Conservation (phyloP, 495 filamentous ascomycete species). For the Bombardia bombarda region DNA sequence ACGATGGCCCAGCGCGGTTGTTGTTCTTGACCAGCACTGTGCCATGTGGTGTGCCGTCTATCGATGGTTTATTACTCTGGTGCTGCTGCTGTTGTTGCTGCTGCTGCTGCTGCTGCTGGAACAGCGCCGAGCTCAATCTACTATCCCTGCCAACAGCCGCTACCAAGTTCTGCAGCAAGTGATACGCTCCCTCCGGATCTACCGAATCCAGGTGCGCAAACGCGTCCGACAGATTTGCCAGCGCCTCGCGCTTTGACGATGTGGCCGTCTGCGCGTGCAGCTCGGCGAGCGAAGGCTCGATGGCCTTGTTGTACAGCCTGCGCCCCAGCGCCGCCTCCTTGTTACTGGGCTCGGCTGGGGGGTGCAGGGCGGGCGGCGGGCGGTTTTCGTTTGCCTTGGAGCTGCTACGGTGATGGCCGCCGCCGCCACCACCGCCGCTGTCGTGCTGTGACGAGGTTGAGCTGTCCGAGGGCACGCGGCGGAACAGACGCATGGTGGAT, state of each 20-base stretch:
- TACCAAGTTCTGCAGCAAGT: slow-evolving; percentile 66
- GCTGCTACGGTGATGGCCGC: no score
- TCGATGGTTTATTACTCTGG: no score
- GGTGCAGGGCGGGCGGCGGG: slow-evolving; percentile 19
- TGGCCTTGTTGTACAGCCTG: slow-evolving; percentile 65
- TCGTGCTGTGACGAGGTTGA: slow-evolving; percentile 33
- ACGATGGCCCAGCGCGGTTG: slow-evolving; percentile 5
- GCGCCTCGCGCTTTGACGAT: slow-evolving; percentile 68
- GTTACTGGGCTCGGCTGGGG: slow-evolving; percentile 45
- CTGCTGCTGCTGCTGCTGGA: slow-evolving; percentile 9
- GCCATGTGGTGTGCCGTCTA: slow-evolving; percentile 31
- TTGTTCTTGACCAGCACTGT: slow-evolving; percentile 38
- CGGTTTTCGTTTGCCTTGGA: slow-evolving; percentile 36
- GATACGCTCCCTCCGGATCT: slow-evolving; percentile 86
- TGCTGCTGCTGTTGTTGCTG: slow-evolving; percentile 13
- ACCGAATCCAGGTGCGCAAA: slow-evolving; percentile 76
- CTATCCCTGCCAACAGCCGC: slow-evolving; percentile 31
- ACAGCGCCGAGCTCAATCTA: slow-evolving; percentile 31
- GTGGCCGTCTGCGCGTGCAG: slow-evolving; percentile 70
- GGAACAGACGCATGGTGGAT: slow-evolving; percentile 84
- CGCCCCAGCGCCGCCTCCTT: slow-evolving; percentile 78
- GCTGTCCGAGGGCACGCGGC: slow-evolving; percentile 68
- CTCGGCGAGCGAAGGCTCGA: slow-evolving; percentile 78
- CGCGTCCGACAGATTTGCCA: slow-evolving; percentile 72
- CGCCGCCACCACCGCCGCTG: no score